Evolutionary conservation across 441 rosid genomes (phyloP).

Genomic region (Adansonia rubrostipa): DNA sequence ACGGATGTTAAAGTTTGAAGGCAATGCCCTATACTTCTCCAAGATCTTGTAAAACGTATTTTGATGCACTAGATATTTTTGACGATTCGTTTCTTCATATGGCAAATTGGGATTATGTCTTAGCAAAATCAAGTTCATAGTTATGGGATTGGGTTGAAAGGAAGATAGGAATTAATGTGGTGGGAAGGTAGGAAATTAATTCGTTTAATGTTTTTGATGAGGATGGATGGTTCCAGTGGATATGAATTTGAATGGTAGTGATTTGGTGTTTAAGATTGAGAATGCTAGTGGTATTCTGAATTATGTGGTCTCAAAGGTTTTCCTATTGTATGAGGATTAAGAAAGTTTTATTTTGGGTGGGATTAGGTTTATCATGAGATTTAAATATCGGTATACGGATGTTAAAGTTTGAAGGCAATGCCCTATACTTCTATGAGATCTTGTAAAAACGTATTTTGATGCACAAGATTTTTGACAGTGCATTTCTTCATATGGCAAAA

Average conservation of each 20-base stretch:
- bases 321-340: not conserved
- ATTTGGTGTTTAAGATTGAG: not conserved
- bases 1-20: not conserved
- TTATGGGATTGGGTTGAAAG: not conserved
- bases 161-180: not conserved
- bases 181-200: not conserved
- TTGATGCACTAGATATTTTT: not conserved
- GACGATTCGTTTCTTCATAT: not conserved
- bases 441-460: not conserved
- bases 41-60: not conserved
- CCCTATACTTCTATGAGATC: not conserved
- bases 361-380: not conserved
- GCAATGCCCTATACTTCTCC: not conserved
- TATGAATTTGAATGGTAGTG: not conserved
- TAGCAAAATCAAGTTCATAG: not conserved
- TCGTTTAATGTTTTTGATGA: slow-evolving; percentile 7
- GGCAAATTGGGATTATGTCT: slow-evolving; percentile 1
- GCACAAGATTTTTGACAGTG: not conserved
- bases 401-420: not conserved
- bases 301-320: not conserved
- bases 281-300: not conserved
- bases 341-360: not conserved
- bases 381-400: not conserved
- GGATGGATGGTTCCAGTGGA: not conserved
- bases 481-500: not conserved